Percentiles rank a stretch among this genome's conserved stretches.
Conservation (phyloP, 2,329 filamentous ascomycete genomes). For the Aspergillus thermomutatus region DNA sequence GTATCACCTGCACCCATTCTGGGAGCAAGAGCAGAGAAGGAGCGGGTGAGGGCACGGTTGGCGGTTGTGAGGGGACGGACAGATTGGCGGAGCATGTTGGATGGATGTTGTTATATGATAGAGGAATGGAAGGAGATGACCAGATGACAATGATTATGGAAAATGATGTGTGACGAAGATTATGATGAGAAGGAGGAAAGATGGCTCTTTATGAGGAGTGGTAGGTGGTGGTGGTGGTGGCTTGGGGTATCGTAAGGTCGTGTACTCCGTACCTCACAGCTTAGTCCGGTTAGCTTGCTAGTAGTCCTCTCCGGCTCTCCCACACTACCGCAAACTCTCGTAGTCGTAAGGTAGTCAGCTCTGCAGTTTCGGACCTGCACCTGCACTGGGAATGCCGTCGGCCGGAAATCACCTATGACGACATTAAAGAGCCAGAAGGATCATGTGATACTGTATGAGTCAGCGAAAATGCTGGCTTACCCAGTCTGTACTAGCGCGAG, state of each 20-base stretch:
- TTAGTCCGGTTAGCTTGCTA: background rate
- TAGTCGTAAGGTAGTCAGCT: no score
- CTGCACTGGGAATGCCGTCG: background rate
- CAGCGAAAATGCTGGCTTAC: conserved; percentile 1
- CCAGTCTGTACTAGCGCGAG: background rate
- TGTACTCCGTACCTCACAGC: background rate
- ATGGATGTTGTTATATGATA: background rate
- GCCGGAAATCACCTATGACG: conserved; percentile 6
- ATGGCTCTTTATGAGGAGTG: background rate
- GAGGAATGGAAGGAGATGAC: background rate
- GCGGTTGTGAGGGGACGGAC: conserved; percentile 58
- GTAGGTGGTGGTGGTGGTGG: background rate
- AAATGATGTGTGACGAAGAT: no score
- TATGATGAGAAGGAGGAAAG: background rate
- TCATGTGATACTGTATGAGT: conserved; percentile 11
- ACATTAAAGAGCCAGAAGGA: background rate
- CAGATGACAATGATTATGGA: no score
- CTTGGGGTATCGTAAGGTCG: background rate
- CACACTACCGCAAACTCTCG: background rate
- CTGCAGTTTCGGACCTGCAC: background rate
- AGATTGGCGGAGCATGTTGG: conserved; percentile 66
- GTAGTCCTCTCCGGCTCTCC: background rate
- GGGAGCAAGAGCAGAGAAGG: conserved; percentile 62
- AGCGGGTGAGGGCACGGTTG: conserved; percentile 49
- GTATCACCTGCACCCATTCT: conserved; percentile 69